Base-by-base conservation (phyloP, 768 basidiomycete species). In the Lactarius trivialis region DNA sequence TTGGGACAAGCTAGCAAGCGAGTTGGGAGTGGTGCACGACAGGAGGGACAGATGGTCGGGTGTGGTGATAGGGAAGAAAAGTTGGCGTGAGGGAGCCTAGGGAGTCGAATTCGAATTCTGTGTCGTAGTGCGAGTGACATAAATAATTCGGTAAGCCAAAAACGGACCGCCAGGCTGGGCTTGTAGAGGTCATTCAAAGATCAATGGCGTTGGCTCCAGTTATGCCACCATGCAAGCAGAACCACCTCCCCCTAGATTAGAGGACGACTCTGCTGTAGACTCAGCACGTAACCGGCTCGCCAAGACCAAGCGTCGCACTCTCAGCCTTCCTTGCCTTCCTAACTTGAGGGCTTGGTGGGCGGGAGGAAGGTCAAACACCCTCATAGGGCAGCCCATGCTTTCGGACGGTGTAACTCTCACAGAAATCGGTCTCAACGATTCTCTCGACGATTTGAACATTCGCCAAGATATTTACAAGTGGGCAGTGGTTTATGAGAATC, bases 401-500 rank as follows among this genome's bases (percentile, higher is more conserved):
- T 30, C 55, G 11, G 37, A 51, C 15, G 56, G 48, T 14, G 33
- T 49, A 39, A 48, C n/a, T 12, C 24, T 48, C 24, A 19, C 52
- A 50, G 57, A 55, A 36, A 61, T 66, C 7, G 52, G 60, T 28
- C 53, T 65, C 11, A 32, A 24, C 36, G 64, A 56, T 9, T 26
- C 49, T 39, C 8, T 21, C 28, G 37, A 33, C 33, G 60, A 66
- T 37, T 32, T 58, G 39, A 63, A 68, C 48, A 63, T 62, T 21
- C 73, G 76, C 64, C 71, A 73, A 58, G 84, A 88, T 68, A 72
- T 78, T 14, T 92, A 87, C 70, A 79, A 81, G 71, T 93, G 90
- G 90, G 90, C 88, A 7, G 71, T 88, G 11, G 68, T 92, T 11
- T 90, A 89, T 64, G 90, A 93, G 74, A 91, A 92, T 69, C 90